Conservation (phyloP, 2,329 filamentous ascomycete genomes). For the Aspergillus terreus region DNA sequence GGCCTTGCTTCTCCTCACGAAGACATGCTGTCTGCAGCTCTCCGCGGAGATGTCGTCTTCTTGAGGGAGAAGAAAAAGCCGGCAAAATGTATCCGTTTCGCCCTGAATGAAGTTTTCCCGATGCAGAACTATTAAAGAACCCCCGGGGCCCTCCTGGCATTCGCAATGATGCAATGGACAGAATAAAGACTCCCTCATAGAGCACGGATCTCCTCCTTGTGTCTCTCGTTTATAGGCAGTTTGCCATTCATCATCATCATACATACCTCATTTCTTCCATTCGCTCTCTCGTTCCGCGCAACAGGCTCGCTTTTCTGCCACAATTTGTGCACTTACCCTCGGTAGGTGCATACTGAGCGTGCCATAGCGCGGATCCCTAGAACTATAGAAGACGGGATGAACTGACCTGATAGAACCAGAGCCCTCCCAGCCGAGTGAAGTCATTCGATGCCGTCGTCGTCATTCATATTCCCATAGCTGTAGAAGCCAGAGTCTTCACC, state of each 20-base stretch:
- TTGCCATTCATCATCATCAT: no score
- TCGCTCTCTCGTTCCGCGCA: no score
- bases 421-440: no score
- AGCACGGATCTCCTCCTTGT: not conserved
- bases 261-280: not conserved
- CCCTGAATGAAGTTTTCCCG: no score
- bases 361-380: no score
- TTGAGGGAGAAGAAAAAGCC: not conserved
- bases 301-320: no score
- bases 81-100: not conserved
- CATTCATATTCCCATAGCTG: not conserved
- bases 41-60: conserved; percentile 7
- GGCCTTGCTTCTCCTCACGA: not conserved
- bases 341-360: no score
- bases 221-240: not conserved
- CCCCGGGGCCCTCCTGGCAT: not conserved
- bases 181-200: not conserved
- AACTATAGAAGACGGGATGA: no score
- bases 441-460: not conserved
- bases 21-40: not conserved
- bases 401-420: no score
- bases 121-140: not conserved
- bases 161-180: not conserved
- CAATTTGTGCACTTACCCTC: no score
- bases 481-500: not conserved